Evolutionary conservation across 2,329 filamentous ascomycete genomes (phyloP).

Genomic region (Grosmannia penicillata): DNA sequence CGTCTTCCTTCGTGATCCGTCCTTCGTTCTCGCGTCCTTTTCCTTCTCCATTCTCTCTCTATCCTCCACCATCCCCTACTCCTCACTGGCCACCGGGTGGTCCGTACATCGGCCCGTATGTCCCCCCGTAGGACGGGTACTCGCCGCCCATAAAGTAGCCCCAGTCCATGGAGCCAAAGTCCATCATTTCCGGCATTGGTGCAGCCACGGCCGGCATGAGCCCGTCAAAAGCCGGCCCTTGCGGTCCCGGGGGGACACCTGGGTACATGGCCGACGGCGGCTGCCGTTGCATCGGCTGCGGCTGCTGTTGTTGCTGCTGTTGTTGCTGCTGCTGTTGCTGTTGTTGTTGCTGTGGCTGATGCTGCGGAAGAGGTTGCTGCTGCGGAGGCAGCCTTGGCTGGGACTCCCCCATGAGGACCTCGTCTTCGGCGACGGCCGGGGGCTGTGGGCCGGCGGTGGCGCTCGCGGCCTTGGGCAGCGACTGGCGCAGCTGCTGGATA

Average conservation of each 20-base stretch:
- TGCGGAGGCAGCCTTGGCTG: constrained; percentile 5
- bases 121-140: constrained; percentile 15
- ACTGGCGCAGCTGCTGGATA: constrained; percentile 31
- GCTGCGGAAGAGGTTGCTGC: constrained; percentile 7
- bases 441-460: not conserved
- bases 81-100: constrained; percentile 10
- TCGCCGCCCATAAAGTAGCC: constrained; percentile 26
- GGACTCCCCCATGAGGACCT: constrained; percentile 5
- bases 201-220: constrained; percentile 5
- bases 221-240: constrained; percentile 1
- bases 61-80: not conserved
- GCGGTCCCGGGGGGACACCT: not conserved
- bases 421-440: not conserved
- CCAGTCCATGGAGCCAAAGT: constrained; percentile 30
- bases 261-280: not conserved
- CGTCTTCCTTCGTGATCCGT: too few species aligned
- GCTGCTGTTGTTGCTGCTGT: constrained; percentile 10
- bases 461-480: constrained; percentile 14
- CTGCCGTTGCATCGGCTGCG: constrained; percentile 3
- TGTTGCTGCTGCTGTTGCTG: constrained; percentile 17
- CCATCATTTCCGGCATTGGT: constrained; percentile 11
- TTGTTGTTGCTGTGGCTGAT: constrained; percentile 25
- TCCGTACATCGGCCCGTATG: constrained; percentile 7
- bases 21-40: too few species aligned
- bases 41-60: not conserved